phyloP scores from a whole-genome alignment of 2,329 filamentous ascomycete species.

The Fusarium denticulatum region DNA sequence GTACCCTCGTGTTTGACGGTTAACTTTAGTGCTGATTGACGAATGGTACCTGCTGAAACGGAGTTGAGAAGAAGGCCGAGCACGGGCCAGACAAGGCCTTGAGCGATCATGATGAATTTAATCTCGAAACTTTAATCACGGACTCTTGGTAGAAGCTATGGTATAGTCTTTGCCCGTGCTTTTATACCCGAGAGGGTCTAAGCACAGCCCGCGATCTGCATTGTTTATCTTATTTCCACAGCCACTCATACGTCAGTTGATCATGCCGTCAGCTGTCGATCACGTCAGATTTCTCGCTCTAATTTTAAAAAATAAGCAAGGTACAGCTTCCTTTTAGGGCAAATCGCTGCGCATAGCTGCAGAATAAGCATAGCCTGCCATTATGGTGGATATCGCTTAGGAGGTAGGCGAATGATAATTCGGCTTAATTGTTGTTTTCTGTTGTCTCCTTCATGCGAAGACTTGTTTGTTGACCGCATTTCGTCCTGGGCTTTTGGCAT shows the following conservation, averaged over 20 bases:
- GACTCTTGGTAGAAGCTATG: neutral
- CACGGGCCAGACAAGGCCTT: neutral
- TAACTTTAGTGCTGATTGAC: neutral
- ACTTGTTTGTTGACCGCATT: neutral
- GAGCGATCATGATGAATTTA: neutral
- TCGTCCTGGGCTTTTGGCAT: rapidly evolving
- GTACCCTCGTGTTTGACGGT: slow-evolving; percentile 1
- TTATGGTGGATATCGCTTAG: neutral
- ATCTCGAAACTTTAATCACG: rapidly evolving
- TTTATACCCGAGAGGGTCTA: neutral
- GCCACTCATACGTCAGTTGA: neutral
- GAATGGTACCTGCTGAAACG: neutral
- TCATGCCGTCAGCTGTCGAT: neutral
- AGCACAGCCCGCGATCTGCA: slow-evolving; percentile 1
- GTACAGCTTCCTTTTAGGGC: neutral
- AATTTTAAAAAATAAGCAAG: neutral
- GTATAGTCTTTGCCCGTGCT: rapidly evolving
- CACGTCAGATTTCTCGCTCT: neutral
- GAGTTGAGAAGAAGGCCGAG: neutral
- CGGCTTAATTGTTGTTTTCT: neutral
- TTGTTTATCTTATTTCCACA: neutral
- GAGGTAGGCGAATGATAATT: neutral
- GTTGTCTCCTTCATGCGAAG: neutral
- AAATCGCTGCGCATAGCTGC: neutral
- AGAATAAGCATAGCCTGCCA: neutral